Evolutionary conservation across 2,329 filamentous ascomycete species (phyloP).

Genomic region (Penicillium sp.): DNA sequence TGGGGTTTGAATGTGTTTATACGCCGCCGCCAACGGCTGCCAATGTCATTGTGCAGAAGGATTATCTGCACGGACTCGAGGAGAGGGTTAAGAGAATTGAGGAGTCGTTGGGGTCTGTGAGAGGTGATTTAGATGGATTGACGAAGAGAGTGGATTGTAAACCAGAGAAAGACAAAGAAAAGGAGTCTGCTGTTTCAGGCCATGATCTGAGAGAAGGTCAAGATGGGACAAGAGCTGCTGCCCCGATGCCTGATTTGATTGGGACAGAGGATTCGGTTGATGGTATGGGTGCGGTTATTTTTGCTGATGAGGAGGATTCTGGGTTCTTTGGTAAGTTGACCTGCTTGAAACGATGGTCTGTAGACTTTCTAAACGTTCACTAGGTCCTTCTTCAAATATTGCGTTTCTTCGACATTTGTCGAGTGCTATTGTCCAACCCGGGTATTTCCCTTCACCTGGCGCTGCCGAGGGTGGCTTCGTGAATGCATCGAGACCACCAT

Average conservation of each 20-base stretch:
- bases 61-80: constrained; percentile 20
- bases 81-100: constrained; percentile 28
- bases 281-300: constrained; percentile 38
- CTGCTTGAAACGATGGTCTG: no score
- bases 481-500: constrained; percentile 20
- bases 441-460: constrained; percentile 8
- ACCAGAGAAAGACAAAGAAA: no score
- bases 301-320: constrained; percentile 39
- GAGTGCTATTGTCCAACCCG: constrained; percentile 15
- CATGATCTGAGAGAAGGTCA: neutral
- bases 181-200: neutral
- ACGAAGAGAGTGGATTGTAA: neutral
- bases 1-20: constrained; percentile 48
- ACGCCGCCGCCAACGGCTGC: constrained; percentile 35
- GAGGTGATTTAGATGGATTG: neutral
- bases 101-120: constrained; percentile 6
- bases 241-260: neutral
- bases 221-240: neutral
- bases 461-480: constrained; percentile 20
- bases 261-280: constrained; percentile 31
- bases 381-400: constrained; percentile 29
- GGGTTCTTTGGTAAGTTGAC: constrained; percentile 37
- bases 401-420: constrained; percentile 27
- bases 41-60: constrained; percentile 45
- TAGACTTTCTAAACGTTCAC: neutral